Evolutionary conservation across 2,329 filamentous ascomycete species (phyloP).

Genomic region (Aciculosporium take): DNA sequence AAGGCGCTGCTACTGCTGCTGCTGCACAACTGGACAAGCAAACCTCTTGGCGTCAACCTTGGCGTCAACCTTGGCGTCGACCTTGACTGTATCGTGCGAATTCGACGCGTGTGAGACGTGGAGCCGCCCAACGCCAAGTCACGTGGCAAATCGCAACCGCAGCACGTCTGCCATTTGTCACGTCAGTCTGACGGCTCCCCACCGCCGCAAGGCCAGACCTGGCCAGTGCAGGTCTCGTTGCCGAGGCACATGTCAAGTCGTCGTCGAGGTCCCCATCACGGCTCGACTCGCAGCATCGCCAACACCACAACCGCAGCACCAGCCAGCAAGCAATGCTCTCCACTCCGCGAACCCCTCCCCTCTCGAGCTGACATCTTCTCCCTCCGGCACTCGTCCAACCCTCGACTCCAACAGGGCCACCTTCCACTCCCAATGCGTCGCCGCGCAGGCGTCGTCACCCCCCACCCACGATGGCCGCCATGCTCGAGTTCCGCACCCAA

Average conservation of each 20-base stretch:
- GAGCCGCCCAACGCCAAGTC: slow-evolving; percentile 1
- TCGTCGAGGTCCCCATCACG: neutral
- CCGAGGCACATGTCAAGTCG: slow-evolving; percentile 13
- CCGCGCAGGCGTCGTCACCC: slow-evolving; percentile 4
- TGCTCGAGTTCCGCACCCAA: slow-evolving; percentile 88
- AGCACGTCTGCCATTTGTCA: neutral
- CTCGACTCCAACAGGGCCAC: neutral
- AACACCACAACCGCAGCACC: neutral
- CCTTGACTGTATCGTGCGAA: no score
- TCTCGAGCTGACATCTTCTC: neutral
- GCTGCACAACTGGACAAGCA: no score
- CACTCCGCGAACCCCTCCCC: neutral
- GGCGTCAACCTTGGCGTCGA: no score
- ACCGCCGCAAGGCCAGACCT: no score
- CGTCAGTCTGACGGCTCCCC: no score
- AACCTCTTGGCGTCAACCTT: no score
- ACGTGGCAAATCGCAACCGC: slow-evolving; percentile 2
- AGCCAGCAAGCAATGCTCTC: neutral
- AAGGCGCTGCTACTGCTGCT: no score
- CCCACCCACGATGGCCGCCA: slow-evolving; percentile 33
- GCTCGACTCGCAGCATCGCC: slow-evolving; percentile 2
- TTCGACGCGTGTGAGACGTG: neutral
- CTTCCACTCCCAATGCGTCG: slow-evolving; percentile 10
- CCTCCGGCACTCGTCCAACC: no score
- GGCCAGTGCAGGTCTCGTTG: no score